Conservation (phyloP, 495 filamentous ascomycete species). For the Penicillium verhagenii region DNA sequence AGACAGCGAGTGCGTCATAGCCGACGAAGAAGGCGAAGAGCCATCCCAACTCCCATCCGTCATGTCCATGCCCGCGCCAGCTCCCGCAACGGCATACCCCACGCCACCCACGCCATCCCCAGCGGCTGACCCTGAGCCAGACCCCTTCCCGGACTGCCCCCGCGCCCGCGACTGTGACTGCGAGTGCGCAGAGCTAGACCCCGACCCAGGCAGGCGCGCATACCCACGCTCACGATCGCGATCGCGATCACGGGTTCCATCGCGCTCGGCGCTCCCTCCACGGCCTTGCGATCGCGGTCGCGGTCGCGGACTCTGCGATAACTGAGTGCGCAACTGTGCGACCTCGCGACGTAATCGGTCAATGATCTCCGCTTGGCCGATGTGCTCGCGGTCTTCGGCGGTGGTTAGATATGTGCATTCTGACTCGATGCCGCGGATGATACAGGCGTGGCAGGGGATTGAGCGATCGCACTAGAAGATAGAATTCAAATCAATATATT, state of each 20-base stretch:
- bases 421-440: slow-evolving; percentile 28
- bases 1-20: slow-evolving; percentile 19
- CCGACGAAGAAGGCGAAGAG: slow-evolving; percentile 23
- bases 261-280: background rate
- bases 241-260: background rate
- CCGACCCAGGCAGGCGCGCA: slow-evolving; percentile 1
- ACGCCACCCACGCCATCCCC: background rate
- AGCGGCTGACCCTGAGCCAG: background rate
- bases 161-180: too few relatives aligned
- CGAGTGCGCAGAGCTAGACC: too few relatives aligned
- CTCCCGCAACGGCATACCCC: background rate
- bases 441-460: slow-evolving; percentile 32
- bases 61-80: background rate
- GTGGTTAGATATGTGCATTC: slow-evolving; percentile 36
- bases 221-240: background rate
- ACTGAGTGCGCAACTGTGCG: slow-evolving; percentile 22
- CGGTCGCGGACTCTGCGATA: slow-evolving; percentile 13
- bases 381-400: slow-evolving; percentile 35
- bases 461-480: slow-evolving; percentile 31
- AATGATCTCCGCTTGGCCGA: slow-evolving; percentile 34
- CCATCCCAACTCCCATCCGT: slow-evolving; percentile 18
- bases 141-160: background rate
- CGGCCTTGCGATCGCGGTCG: background rate
- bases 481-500: background rate
- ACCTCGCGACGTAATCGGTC: slow-evolving; percentile 30